These are phyloP conservation scores for Platanus orientalis DNA, from an alignment of 164 flowering plant genomes.

Conservation along the genomic window DNA sequence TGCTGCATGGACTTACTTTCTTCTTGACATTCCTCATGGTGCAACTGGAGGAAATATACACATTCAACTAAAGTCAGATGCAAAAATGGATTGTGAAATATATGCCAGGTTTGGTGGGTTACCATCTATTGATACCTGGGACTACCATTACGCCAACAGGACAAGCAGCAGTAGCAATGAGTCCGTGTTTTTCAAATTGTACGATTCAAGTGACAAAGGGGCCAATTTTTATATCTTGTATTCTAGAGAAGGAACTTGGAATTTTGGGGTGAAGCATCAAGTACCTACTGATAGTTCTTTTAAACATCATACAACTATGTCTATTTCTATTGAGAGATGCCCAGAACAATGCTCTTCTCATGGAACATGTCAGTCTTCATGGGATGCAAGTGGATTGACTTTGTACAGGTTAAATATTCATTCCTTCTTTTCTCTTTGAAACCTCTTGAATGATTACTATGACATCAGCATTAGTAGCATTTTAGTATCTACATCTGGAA, in stretches of 20 bases:
- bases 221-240: constrained; percentile 65
- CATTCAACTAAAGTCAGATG: constrained; percentile 43
- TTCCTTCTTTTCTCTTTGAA: background rate
- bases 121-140: constrained; percentile 62
- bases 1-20: constrained; percentile 74
- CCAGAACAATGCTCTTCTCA: constrained; percentile 72
- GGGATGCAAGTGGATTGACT: constrained; percentile 75
- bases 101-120: constrained; percentile 80
- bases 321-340: constrained; percentile 75
- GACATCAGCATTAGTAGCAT: background rate
- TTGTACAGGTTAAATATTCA: constrained; percentile 57
- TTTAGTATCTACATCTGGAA: background rate
- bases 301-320: constrained; percentile 40
- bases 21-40: constrained; percentile 70
- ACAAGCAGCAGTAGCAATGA: constrained; percentile 59
- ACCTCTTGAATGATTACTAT: background rate
- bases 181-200: constrained; percentile 51
- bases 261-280: constrained; percentile 56
- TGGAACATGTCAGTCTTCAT: constrained; percentile 48
- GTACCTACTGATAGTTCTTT: constrained; percentile 10
- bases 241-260: constrained; percentile 84
- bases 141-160: constrained; percentile 58
- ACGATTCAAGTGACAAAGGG: constrained; percentile 50
- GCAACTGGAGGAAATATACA: constrained; percentile 85
- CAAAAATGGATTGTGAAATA: constrained; percentile 45